Evolutionary conservation across 495 filamentous ascomycete genomes (phyloP), one percentile per base, ranked within the genome.

Genomic region (Sphaerosporella brunnea): DNA sequence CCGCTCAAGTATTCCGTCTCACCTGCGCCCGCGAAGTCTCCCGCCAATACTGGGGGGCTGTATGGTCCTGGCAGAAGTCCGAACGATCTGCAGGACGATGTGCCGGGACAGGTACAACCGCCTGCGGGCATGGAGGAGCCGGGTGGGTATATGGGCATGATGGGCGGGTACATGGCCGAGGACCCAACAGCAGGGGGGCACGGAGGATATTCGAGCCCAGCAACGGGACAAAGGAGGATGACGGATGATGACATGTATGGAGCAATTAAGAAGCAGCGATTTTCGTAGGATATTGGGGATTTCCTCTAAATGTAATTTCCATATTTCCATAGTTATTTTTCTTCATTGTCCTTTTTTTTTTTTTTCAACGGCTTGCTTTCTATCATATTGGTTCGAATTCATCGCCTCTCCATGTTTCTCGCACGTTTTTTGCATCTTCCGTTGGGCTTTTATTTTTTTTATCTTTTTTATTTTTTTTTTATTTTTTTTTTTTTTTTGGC

Each of bases 161-260:
- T 48, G 45, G 45, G 45, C 21, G 45, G 45, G 7, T 48, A 38
- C 18, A 38, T 38, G 34, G 16, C 26, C 2, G 45, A 39, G 8
- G 35, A 25, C 16, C 24, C 15, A 7, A 16, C 28, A 34, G n/a
- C 28, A 4, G 5, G 16, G 3, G 28, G 23, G n/a, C 24, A 23
- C 11, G 44, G 26, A n/a, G 24, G 18, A 8, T 48, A 48, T 26
- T 11, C n/a, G 2, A 37, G 35, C n/a, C 45, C 32, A 5, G 19
- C 19, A n/a, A 20, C 30, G 1, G 52, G 36, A 16, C 26, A 34
- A 16, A 54, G 40, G 16, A 40, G 47, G 30, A 11, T 28, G 9
- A 34, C 32, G 28, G 48, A 50, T 26, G 51, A 44, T 2, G 36
- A 45, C 18, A 41, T n/a, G 19, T 42, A 48, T 52, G 39, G 53